Evolutionary conservation across 2,329 filamentous ascomycete species (phyloP), one percentile per base, ranked within the genome.

Genomic region (Beauveria varroae): DNA sequence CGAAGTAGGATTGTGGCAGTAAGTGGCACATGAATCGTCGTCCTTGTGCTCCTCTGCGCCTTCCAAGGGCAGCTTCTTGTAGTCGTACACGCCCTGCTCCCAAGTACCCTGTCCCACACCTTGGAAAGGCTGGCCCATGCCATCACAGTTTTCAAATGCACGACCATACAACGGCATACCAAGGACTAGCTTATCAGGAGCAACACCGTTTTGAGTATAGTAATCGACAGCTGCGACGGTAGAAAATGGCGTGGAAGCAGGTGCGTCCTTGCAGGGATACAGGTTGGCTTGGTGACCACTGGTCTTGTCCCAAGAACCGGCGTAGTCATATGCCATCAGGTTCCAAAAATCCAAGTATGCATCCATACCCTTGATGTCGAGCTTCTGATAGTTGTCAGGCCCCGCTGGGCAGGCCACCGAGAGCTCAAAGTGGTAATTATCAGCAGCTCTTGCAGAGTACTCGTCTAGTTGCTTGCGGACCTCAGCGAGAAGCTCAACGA

Each of bases 101-200:
- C 90, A 97, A 60, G 83, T 89, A 0, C 92, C 93, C 60, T 86
- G 80, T 1, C 92, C 93, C 9, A 90, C 80, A 7, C 91, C 92
- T 54, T 73, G 82, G 74, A 82, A 97, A 0, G 84, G 75, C 37
- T 78, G 73, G 1, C 93, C 93, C 0, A 85, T 82, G 0, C 92
- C 93, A 28, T 88, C 81, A 0, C 93, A 97, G 65, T 86, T 84
- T 67, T 86, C 81, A 72, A 97, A 98, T 0, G 90, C 86, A 41
- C 92, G 89, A 1, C 93, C 93, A 71, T 97, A 98, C 14, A 98
- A 78, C 2, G 93, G 93, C 89, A 97, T 93, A 3, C 93, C 93
- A 16, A 97, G 74, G 3, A 96, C 89, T 59, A 98, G 84, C 75
- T 96, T 97, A 63, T 79, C 70, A 0, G 86, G 71, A 0, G 81